Percentiles rank a stretch among this genome's conserved stretches.
These are phyloP conservation scores for Globisporangium takayamanum DNA, from an alignment of 352 stramenopile species.

Conservation along the genomic window DNA sequence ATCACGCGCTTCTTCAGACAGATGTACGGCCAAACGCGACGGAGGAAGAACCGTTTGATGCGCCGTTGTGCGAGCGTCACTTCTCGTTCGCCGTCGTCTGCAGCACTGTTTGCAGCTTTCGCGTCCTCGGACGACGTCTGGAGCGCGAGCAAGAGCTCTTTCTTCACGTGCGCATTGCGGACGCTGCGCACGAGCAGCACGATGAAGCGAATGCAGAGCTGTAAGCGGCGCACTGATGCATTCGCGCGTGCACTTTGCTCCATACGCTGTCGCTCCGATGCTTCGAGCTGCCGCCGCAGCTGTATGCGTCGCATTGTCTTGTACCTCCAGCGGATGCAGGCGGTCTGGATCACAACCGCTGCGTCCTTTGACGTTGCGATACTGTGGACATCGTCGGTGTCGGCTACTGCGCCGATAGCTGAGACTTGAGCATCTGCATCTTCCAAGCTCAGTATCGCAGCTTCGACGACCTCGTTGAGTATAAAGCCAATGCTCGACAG, in stretches of 20 bases:
- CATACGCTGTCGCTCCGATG: constrained; percentile 7
- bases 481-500: not conserved
- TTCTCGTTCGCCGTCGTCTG: not conserved
- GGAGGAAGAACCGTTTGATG: constrained; percentile 49
- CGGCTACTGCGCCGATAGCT: not conserved
- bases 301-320: not conserved
- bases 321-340: not conserved
- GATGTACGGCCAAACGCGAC: constrained; percentile 36
- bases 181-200: constrained; percentile 26
- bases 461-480: constrained; percentile 23
- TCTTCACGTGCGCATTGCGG: constrained; percentile 28
- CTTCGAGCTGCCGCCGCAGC: not conserved
- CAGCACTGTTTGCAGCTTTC: constrained; percentile 5
- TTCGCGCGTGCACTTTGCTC: not conserved
- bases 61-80: constrained; percentile 20
- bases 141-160: constrained; percentile 28
- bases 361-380: not conserved
- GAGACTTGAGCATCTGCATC: not conserved
- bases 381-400: constrained; percentile 26
- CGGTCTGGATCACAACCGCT: not conserved
- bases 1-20: constrained; percentile 43
- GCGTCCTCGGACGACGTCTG: constrained; percentile 34
- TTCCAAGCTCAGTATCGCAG: constrained; percentile 13
- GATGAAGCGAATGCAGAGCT: constrained; percentile 26
- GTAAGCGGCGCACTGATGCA: constrained; percentile 16